These are phyloP conservation scores for Anthoceros angustus DNA, from an alignment of 225 moss, liverwort and hornwort genomes.

Conservation along the genomic window DNA sequence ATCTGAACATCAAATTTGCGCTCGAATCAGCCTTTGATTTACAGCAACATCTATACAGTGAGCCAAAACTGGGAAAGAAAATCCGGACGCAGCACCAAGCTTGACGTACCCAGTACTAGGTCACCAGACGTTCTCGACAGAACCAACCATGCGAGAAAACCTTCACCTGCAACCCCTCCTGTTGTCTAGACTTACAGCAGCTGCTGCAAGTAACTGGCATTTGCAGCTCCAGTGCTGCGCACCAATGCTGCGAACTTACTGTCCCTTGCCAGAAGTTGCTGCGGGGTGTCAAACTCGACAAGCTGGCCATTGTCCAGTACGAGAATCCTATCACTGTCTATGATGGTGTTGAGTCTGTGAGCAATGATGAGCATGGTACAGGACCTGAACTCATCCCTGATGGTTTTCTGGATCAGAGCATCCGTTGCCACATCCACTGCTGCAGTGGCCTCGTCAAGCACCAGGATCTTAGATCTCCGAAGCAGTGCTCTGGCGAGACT, in stretches of 20 bases:
- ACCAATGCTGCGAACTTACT: conserved; percentile 78
- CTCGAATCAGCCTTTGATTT: no score
- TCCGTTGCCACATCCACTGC: conserved; percentile 94
- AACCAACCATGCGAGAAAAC: no score
- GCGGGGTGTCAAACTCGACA: conserved; percentile 32
- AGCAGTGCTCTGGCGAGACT: conserved; percentile 84
- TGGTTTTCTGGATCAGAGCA: conserved; percentile 84
- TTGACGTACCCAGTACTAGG: no score
- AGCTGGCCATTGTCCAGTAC: conserved; percentile 72
- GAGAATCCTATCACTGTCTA: conserved; percentile 90
- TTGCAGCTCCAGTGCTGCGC: conserved; percentile 73
- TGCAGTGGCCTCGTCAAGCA: conserved; percentile 92
- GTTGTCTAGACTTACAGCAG: not conserved
- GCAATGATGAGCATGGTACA: conserved; percentile 98
- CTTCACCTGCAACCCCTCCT: no score
- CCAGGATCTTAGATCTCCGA: conserved; percentile 72
- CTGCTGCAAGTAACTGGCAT: conserved; percentile 67
- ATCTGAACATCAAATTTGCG: no score
- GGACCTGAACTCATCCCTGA: conserved; percentile 80
- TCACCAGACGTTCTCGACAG: no score
- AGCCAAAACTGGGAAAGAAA: no score
- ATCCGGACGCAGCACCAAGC: no score
- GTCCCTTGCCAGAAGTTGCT: conserved; percentile 39
- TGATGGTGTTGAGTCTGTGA: conserved; percentile 84
- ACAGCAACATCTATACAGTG: no score